A percentile compares a stretch with the other conserved stretches of the same genome.
Evolutionary conservation across 2,329 filamentous ascomycete species (phyloP).

Genomic region (Sarocladium brachiariae): DNA sequence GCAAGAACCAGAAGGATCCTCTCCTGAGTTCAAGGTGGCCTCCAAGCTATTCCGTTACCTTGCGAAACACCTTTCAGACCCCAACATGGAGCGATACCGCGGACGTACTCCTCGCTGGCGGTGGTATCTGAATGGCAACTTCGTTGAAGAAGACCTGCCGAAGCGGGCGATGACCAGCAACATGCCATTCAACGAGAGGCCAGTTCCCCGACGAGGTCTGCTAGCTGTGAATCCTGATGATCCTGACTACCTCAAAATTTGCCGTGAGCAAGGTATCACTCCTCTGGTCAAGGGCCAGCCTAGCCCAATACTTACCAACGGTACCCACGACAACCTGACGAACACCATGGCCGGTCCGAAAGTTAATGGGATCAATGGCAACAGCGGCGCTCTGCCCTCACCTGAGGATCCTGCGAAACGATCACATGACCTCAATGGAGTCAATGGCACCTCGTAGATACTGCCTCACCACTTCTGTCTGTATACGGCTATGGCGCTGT

Average conservation of each 20-base stretch:
- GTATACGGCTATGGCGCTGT: neutral
- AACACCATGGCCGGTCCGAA: conserved; percentile 35
- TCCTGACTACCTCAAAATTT: conserved; percentile 49
- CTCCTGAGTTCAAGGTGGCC: neutral
- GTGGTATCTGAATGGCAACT: conserved; percentile 50
- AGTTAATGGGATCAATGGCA: conserved; percentile 23
- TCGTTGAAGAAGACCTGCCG: conserved; percentile 45
- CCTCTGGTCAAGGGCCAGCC: conserved; percentile 43
- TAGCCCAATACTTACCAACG: conserved; percentile 39
- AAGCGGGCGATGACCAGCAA: conserved; percentile 40
- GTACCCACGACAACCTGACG: conserved; percentile 28
- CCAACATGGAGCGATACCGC: conserved; percentile 42
- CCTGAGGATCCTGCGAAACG: conserved; percentile 1
- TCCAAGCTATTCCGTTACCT: conserved; percentile 3
- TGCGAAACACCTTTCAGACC: conserved; percentile 16
- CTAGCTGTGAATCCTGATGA: conserved; percentile 47
- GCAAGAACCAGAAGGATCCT: neutral
- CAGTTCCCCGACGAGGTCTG: conserved; percentile 49
- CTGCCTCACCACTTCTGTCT: neutral
- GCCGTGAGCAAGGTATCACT: conserved; percentile 49
- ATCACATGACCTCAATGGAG: conserved; percentile 19
- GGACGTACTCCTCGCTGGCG: conserved; percentile 51
- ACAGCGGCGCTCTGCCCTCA: neutral
- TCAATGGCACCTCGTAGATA: conserved; percentile 19
- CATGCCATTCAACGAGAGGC: conserved; percentile 47